Percentiles rank a stretch among this genome's conserved stretches.
phyloP scores from a whole-genome alignment of 179 eudicot genomes.

The Heliamphora ciliata region DNA sequence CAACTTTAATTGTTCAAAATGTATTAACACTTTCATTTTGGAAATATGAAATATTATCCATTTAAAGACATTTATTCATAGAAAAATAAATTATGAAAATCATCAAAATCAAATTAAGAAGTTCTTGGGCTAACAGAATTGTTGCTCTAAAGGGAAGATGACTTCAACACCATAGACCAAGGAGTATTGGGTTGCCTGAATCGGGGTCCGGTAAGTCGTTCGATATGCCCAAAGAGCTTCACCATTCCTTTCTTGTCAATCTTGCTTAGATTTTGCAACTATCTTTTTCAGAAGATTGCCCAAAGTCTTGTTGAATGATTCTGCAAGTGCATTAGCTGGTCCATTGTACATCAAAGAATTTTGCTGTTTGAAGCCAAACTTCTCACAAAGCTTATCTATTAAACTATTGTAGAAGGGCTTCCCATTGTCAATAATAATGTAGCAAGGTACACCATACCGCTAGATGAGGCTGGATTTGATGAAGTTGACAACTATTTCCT shows the following conservation, averaged over 20 bases:
- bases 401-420: constrained; percentile 13
- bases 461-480: constrained; percentile 11
- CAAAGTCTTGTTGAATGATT: constrained; percentile 10
- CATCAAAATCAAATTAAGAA: too few relatives aligned
- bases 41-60: too few relatives aligned
- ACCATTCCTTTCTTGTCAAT: constrained; percentile 14
- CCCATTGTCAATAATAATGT: constrained; percentile 20
- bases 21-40: too few relatives aligned
- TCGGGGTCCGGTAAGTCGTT: constrained; percentile 6
- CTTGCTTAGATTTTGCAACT: constrained; percentile 1
- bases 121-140: too few relatives aligned
- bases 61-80: too few relatives aligned
- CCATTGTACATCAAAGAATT: constrained; percentile 16
- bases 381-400: not conserved
- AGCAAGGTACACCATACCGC: constrained; percentile 18
- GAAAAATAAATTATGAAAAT: too few relatives aligned
- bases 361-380: constrained; percentile 7
- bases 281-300: constrained; percentile 14
- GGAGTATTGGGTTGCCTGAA: constrained; percentile 10
- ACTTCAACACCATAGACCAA: constrained; percentile 20
- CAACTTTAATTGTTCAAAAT: too few relatives aligned
- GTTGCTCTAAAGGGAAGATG: constrained; percentile 13
- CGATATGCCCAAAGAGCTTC: constrained; percentile 18
- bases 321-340: not conserved
- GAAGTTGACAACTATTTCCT: constrained; percentile 18